Conservation (phyloP, 2,329 filamentous ascomycete species). For the Ascomycota sp. region DNA sequence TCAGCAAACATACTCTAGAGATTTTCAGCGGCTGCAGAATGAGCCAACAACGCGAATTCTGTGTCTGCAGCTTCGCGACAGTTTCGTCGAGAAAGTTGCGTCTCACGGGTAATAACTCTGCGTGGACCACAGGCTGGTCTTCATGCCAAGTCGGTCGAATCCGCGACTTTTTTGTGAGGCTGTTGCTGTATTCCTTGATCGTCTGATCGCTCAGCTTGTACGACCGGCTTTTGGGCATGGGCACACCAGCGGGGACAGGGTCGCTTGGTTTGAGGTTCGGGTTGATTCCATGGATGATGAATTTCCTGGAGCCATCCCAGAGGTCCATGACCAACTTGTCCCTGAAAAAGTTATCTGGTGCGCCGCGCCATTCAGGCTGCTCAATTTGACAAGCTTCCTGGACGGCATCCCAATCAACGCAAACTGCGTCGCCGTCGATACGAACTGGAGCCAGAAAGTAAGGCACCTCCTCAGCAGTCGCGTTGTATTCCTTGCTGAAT, state of each 20-base stretch:
- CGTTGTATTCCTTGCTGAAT: conserved; percentile 69
- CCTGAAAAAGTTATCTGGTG: conserved; percentile 24
- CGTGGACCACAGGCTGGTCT: conserved; percentile 63
- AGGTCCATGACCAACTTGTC: conserved; percentile 34
- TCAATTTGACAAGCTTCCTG: conserved; percentile 19
- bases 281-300: conserved; percentile 30
- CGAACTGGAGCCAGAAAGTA: conserved; percentile 56
- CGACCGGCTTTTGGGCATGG: conserved; percentile 21
- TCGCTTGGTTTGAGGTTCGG: conserved; percentile 39
- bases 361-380: conserved; percentile 17
- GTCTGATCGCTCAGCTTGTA: conserved; percentile 23
- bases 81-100: conserved; percentile 62
- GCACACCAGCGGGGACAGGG: conserved; percentile 34
- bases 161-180: conserved; percentile 40
- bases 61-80: conserved; percentile 25
- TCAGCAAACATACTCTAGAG: conserved; percentile 38
- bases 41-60: conserved; percentile 33
- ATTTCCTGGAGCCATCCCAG: conserved; percentile 39
- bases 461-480: conserved; percentile 39
- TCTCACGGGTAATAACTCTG: conserved; percentile 50
- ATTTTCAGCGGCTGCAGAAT: conserved; percentile 57
- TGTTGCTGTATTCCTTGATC: conserved; percentile 70
- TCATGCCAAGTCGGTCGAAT: conserved; percentile 30
- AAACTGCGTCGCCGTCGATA: not conserved
- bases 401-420: conserved; percentile 37